phyloP scores from a whole-genome alignment of 805 yeast species.

The Saccharomycopsis sp. region DNA sequence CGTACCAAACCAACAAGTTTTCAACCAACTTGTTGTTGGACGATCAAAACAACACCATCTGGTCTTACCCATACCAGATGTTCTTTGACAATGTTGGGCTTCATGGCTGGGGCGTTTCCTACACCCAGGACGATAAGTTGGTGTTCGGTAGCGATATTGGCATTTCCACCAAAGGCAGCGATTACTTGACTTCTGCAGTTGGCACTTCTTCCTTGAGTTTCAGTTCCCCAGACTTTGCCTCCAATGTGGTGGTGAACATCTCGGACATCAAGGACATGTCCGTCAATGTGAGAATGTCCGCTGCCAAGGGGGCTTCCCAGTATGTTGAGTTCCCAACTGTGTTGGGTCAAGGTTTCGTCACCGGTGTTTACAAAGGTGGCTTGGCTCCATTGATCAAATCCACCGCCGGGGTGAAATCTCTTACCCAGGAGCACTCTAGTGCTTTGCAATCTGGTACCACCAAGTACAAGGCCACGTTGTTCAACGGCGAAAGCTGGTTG shows the following conservation, averaged over 20 bases:
- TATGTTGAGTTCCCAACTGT: constrained; percentile 50
- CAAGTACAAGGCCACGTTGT: constrained; percentile 48
- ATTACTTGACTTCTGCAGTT: constrained; percentile 58
- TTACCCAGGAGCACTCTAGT: constrained; percentile 33
- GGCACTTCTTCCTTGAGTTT: constrained; percentile 52
- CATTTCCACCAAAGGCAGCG: constrained; percentile 37
- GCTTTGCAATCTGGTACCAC: constrained; percentile 30
- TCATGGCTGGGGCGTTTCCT: constrained; percentile 60
- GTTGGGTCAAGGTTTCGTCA: constrained; percentile 74
- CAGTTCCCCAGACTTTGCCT: constrained; percentile 35
- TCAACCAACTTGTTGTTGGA: constrained; percentile 65
- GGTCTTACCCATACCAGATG: constrained; percentile 82
- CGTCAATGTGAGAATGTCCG: constrained; percentile 11
- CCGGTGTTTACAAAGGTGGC: constrained; percentile 49
- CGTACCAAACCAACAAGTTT: constrained; percentile 71
- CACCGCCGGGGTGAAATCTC: constrained; percentile 52
- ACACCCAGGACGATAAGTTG: constrained; percentile 46
- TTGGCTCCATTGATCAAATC: constrained; percentile 49
- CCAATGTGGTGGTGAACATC: constrained; percentile 26
- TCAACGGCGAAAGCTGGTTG: constrained; percentile 56
- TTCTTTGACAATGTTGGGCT: constrained; percentile 42
- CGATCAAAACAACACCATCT: constrained; percentile 56
- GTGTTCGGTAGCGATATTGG: constrained; percentile 63
- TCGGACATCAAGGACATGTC: constrained; percentile 20
- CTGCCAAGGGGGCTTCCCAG: constrained; percentile 31